Evolutionary conservation across 164 flowering plant species (phyloP).

Genomic region (Vitis cinerea): DNA sequence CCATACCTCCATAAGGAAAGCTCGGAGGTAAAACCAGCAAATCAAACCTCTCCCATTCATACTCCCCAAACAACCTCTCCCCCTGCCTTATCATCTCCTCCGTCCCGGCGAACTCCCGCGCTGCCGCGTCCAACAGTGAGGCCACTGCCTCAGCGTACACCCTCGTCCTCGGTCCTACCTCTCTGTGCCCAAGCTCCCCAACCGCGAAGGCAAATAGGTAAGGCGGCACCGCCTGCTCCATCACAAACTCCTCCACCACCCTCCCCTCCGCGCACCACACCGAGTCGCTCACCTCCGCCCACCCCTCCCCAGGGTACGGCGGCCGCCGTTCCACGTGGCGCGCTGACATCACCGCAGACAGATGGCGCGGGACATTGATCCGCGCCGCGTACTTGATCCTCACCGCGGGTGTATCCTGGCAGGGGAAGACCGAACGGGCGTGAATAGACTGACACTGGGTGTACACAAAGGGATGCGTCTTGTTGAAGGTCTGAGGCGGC

Average conservation of each 20-base stretch:
- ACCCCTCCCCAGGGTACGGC: slow-evolving; percentile 51
- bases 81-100: slow-evolving; percentile 93
- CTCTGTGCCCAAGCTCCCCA: slow-evolving; percentile 70
- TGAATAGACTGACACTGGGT: slow-evolving; percentile 95
- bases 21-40: slow-evolving; percentile 94
- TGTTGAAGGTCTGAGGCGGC: slow-evolving; percentile 74
- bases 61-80: slow-evolving; percentile 81
- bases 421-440: slow-evolving; percentile 87
- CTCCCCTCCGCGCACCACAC: slow-evolving; percentile 78
- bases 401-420: slow-evolving; percentile 95
- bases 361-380: slow-evolving; percentile 62
- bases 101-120: slow-evolving; percentile 79
- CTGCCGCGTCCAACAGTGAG: slow-evolving; percentile 67
- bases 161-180: slow-evolving; percentile 89
- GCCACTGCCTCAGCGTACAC: slow-evolving; percentile 68
- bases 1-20: slow-evolving; percentile 98
- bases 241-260: slow-evolving; percentile 84
- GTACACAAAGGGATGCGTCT: slow-evolving; percentile 68
- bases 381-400: slow-evolving; percentile 58
- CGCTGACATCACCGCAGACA: slow-evolving; percentile 87
- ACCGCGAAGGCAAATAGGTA: slow-evolving; percentile 92
- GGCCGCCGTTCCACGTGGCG: slow-evolving; percentile 56
- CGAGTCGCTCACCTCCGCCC: slow-evolving; percentile 37
- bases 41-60: slow-evolving; percentile 97
- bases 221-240: slow-evolving; percentile 92